Conservation (phyloP, 1,284 basidiomycete genomes). For the Moesziomyces aphidis region DNA sequence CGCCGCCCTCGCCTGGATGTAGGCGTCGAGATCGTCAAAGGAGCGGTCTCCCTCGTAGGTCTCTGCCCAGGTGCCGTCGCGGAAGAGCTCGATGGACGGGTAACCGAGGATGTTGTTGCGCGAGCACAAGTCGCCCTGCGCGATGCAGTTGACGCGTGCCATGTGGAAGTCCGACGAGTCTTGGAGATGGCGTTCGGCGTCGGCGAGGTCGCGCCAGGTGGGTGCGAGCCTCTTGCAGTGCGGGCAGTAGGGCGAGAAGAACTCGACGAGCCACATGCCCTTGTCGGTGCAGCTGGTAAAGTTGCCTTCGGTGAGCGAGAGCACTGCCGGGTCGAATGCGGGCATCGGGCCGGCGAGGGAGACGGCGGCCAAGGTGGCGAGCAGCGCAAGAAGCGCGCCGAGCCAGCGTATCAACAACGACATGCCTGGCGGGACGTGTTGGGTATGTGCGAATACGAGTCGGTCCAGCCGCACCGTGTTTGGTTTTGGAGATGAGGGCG, state of each 20-base stretch:
- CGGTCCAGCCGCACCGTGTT: too few species aligned
- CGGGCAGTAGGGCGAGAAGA: slow-evolving; percentile 76
- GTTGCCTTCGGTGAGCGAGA: slow-evolving; percentile 28
- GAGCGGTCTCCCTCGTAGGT: slow-evolving; percentile 39
- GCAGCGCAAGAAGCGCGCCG: slow-evolving; percentile 2
- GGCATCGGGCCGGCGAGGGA: slow-evolving; percentile 18
- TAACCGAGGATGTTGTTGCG: slow-evolving; percentile 48
- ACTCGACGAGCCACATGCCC: slow-evolving; percentile 59
- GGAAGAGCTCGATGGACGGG: slow-evolving; percentile 53
- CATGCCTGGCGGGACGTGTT: background rate
- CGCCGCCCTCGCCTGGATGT: slow-evolving; percentile 36
- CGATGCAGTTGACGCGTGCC: slow-evolving; percentile 63
- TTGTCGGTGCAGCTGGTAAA: slow-evolving; percentile 25
- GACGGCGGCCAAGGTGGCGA: background rate
- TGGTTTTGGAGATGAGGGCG: too few species aligned
- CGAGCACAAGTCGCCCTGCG: slow-evolving; percentile 53
- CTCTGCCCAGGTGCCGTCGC: slow-evolving; percentile 43
- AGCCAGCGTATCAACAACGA: slow-evolving; percentile 9
- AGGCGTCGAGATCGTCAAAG: slow-evolving; percentile 31
- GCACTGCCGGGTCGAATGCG: slow-evolving; percentile 18
- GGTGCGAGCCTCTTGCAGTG: slow-evolving; percentile 83
- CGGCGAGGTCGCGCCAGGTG: slow-evolving; percentile 80
- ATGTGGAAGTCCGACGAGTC: slow-evolving; percentile 57
- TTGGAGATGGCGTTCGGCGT: slow-evolving; percentile 47
- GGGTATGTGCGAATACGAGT: too few species aligned